Evolutionary conservation across 1,284 basidiomycete species (phyloP).

Genomic region (Mycosarcoma mackinlayi): DNA sequence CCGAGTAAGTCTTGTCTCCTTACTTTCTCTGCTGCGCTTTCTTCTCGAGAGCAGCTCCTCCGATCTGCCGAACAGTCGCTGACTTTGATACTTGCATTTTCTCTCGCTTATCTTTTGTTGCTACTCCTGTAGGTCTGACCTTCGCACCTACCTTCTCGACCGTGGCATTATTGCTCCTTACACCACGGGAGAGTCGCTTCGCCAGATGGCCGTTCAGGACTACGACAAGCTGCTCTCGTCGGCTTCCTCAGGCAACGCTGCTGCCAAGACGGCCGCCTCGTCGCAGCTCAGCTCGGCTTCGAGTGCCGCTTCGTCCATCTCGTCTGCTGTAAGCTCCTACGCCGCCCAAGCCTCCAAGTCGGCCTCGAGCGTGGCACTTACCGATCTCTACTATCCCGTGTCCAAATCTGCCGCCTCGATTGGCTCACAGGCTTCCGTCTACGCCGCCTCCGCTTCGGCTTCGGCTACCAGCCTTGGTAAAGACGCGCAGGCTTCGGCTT

Average conservation of each 20-base stretch:
- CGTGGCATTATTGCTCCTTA: slow-evolving; percentile 65
- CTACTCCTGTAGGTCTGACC: slow-evolving; percentile 30
- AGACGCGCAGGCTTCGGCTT: slow-evolving; percentile 24
- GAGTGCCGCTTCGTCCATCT: slow-evolving; percentile 51
- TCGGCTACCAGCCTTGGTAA: slow-evolving; percentile 28
- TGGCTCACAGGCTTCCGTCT: slow-evolving; percentile 51
- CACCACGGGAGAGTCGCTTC: slow-evolving; percentile 62
- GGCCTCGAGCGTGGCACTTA: slow-evolving; percentile 45
- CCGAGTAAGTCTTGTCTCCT: slow-evolving; percentile 61
- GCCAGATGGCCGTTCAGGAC: slow-evolving; percentile 61
- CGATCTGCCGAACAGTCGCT: too few relatives aligned
- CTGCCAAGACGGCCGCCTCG: slow-evolving; percentile 40
- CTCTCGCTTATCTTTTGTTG: background rate
- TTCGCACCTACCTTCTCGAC: slow-evolving; percentile 66
- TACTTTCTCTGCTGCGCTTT: too few relatives aligned
- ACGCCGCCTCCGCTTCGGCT: slow-evolving; percentile 32
- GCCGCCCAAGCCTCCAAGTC: slow-evolving; percentile 37
- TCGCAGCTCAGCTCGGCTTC: slow-evolving; percentile 47
- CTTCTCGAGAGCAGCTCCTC: too few relatives aligned
- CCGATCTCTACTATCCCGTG: slow-evolving; percentile 55
- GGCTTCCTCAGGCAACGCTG: slow-evolving; percentile 34
- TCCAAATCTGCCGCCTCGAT: slow-evolving; percentile 51
- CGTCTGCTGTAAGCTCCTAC: slow-evolving; percentile 56
- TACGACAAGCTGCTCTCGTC: slow-evolving; percentile 51
- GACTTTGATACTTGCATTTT: background rate